Conservation (phyloP, 1,284 basidiomycete genomes). For the Pascua guehoae region DNA sequence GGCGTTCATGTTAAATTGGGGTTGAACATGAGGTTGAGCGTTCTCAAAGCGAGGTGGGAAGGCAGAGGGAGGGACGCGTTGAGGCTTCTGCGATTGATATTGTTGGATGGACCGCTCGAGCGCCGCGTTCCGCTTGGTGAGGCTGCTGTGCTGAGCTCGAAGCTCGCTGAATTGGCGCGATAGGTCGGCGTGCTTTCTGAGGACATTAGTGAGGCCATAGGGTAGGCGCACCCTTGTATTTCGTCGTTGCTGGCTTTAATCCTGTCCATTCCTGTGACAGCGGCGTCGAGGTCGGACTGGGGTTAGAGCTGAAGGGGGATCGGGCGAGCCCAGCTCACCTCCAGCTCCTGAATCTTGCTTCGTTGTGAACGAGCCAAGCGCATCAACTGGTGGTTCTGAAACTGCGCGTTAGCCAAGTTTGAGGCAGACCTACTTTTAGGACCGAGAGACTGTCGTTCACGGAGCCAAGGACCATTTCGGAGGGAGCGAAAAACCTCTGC, state of each 20-base stretch:
- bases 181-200: background rate
- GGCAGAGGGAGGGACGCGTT: too few species aligned
- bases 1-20: too few species aligned
- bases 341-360: background rate
- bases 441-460: background rate
- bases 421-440: background rate
- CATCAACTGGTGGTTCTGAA: constrained; percentile 12
- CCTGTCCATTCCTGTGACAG: too few species aligned
- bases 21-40: too few species aligned
- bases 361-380: background rate
- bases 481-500: background rate
- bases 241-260: too few species aligned
- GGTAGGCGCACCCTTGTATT: too few species aligned
- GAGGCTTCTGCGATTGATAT: too few species aligned
- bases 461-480: background rate
- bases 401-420: background rate
- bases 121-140: background rate
- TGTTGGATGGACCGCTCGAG: background rate
- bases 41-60: too few species aligned
- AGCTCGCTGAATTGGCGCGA: constrained; percentile 1
- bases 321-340: constrained; percentile 10
- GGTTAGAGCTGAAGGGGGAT: too few species aligned
- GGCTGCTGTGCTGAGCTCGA: constrained; percentile 1
- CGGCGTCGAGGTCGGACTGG: too few species aligned
- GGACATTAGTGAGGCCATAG: too few species aligned